Evolutionary conservation across 164 flowering plant species (phyloP).

Genomic region (Dillenia suffruticosa): DNA sequence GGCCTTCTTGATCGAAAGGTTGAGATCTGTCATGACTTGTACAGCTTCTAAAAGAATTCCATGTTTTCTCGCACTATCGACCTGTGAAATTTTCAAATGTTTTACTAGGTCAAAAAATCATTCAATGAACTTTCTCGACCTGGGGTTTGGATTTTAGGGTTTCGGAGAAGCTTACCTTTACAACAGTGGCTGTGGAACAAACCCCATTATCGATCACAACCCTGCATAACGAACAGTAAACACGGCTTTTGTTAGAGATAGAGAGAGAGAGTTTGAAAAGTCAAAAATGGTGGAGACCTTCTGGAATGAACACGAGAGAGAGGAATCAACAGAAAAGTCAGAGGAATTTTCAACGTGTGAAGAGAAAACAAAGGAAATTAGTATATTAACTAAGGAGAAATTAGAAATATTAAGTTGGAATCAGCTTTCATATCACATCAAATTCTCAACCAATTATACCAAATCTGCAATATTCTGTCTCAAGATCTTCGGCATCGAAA

Average conservation of each 20-base stretch:
- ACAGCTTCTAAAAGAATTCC: conserved; percentile 71
- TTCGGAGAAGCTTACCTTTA: conserved; percentile 56
- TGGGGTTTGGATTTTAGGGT: neutral
- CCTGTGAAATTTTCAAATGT: conserved; percentile 25
- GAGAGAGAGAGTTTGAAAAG: conserved; percentile 11
- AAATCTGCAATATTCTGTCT: too few species aligned
- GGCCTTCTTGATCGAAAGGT: conserved; percentile 59
- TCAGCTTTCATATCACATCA: too few species aligned
- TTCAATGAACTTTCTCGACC: neutral
- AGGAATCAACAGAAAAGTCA: conserved; percentile 5
- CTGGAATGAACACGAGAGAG: conserved; percentile 2
- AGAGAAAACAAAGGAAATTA: neutral
- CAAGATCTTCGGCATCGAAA: too few species aligned
- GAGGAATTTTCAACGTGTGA: neutral
- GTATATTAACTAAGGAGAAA: neutral
- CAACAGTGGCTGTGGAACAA: conserved; percentile 63
- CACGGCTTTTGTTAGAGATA: neutral
- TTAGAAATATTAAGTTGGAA: too few species aligned
- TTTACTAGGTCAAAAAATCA: neutral
- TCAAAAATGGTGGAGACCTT: conserved; percentile 4
- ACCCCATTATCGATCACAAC: conserved; percentile 91
- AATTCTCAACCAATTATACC: too few species aligned
- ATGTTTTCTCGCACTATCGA: conserved; percentile 55
- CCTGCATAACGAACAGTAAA: conserved; percentile 39
- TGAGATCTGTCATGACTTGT: conserved; percentile 61